Base-by-base conservation (phyloP, 2,329 filamentous ascomycete species). In the Ophidiomyces ophidiicola region DNA sequence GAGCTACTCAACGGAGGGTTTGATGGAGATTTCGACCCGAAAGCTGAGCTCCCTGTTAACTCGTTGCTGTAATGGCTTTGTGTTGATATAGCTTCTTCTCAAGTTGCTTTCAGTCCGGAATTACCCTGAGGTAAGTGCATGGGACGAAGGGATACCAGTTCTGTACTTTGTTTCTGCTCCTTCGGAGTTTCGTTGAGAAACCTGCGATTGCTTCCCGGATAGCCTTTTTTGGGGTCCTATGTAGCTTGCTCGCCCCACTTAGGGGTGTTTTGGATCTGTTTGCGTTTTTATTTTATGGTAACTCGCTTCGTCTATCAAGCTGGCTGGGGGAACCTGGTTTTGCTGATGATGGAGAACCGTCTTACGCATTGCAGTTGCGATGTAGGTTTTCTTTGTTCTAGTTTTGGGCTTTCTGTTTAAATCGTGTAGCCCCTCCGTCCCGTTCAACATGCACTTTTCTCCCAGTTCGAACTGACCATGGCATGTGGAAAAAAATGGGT, bases 401-500 rank as follows among this genome's bases (percentile, higher is more conserved):
- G 32, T 6, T 25, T 10, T 12, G 7, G n/a, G 29, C 15, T n/a
- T n/a, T n/a, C n/a, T n/a, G n/a, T 26, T n/a, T 5, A 26, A 25
- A n/a, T 34, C 32, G 17, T 41, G 32, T 41, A 35, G 31, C 36
- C 18, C 38, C 32, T 41, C 38, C 18, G 29, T 96, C 75, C 90
- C 90, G 45, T 81, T 96, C 53, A 93, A 88, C 18, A 90, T 96
- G 11, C 14, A 14, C 25, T n/a, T 14, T 28, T 28, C 11, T 14
- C 8, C 14, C 25, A 28, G 11, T n/a, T n/a, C n/a, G n/a, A n/a
- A n/a, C n/a, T n/a, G n/a, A n/a, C n/a, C n/a, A n/a, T n/a, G n/a
- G n/a, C n/a, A n/a, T n/a, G n/a, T n/a, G n/a, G n/a, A n/a, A n/a
- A n/a, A n/a, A n/a, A n/a, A n/a, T n/a, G n/a, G n/a, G n/a, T n/a